phyloP scores from a whole-genome alignment of 2,329 filamentous ascomycete genomes.

The Penicillium sp. region DNA sequence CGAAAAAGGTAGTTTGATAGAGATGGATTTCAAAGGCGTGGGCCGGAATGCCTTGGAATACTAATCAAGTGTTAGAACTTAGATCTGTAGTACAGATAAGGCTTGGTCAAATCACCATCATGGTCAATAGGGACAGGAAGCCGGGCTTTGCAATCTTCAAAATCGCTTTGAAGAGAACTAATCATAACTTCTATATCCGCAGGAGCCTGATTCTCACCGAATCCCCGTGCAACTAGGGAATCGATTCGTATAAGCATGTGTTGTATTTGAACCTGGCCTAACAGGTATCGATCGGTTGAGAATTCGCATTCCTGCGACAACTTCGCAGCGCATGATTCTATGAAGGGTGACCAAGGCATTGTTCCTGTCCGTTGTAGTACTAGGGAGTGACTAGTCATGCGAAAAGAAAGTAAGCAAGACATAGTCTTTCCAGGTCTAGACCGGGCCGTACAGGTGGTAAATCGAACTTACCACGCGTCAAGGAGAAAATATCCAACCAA shows the following conservation, averaged over 20 bases:
- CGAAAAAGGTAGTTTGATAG: slow-evolving; percentile 10
- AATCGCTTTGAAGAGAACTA: no score
- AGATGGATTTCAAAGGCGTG: slow-evolving; percentile 8
- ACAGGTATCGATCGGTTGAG: slow-evolving; percentile 9
- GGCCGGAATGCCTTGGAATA: not conserved
- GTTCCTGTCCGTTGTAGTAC: slow-evolving; percentile 7
- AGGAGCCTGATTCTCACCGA: slow-evolving; percentile 3
- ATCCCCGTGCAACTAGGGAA: slow-evolving; percentile 1
- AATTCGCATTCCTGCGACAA: slow-evolving; percentile 12
- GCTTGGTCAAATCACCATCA: no score
- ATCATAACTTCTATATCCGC: slow-evolving; percentile 5
- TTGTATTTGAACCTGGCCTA: slow-evolving; percentile 9
- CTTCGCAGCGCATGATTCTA: slow-evolving; percentile 11
- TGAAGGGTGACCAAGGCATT: slow-evolving; percentile 12
- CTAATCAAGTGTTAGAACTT: no score
- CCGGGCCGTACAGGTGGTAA: no score
- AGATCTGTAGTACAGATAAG: no score
- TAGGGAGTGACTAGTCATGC: slow-evolving; percentile 1
- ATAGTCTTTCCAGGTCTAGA: not conserved
- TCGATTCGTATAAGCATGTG: slow-evolving; percentile 10
- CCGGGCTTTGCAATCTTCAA: no score
- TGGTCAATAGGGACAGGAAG: no score
- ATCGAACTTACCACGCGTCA: slow-evolving; percentile 5
- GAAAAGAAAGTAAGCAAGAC: slow-evolving; percentile 1
- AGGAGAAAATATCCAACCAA: slow-evolving; percentile 12